phyloP scores from a whole-genome alignment of 345 rosid species.

The Gossypium stocksii region DNA sequence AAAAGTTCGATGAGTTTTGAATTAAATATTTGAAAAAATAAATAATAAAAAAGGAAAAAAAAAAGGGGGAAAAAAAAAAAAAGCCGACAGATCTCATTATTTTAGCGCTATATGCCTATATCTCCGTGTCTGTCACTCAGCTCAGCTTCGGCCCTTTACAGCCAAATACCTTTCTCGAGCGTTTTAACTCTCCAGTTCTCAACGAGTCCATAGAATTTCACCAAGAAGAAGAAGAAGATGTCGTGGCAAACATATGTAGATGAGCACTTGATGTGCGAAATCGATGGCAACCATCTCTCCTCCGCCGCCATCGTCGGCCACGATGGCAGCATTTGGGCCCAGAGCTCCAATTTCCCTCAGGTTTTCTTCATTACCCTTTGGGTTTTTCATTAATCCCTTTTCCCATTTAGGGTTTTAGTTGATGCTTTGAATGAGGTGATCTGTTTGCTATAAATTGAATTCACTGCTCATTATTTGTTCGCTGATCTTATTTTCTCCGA shows the following conservation, averaged over 20 bases:
- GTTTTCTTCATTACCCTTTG: neutral
- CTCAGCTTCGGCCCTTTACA: neutral
- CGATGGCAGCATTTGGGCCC: neutral
- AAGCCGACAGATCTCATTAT: neutral
- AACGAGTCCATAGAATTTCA: neutral
- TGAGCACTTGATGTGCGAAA: neutral
- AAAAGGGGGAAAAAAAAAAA: accelerated
- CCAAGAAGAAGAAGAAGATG: conserved; percentile 2
- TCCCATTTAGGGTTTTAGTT: neutral
- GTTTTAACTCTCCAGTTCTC: neutral
- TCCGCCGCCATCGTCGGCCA: neutral
- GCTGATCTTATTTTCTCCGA: neutral
- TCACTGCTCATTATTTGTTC: neutral
- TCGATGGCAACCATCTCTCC: neutral
- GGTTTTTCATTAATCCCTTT: neutral
- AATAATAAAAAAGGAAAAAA: no score
- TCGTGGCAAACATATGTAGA: neutral
- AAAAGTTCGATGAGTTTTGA: no score
- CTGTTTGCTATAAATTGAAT: neutral
- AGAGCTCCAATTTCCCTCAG: neutral
- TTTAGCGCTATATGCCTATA: neutral
- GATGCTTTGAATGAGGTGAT: neutral
- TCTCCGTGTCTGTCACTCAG: neutral
- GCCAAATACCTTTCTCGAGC: neutral
- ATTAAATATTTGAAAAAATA: no score